Evolutionary conservation across 805 yeast genomes (phyloP).

Genomic region (Yarrowia hollandica): DNA sequence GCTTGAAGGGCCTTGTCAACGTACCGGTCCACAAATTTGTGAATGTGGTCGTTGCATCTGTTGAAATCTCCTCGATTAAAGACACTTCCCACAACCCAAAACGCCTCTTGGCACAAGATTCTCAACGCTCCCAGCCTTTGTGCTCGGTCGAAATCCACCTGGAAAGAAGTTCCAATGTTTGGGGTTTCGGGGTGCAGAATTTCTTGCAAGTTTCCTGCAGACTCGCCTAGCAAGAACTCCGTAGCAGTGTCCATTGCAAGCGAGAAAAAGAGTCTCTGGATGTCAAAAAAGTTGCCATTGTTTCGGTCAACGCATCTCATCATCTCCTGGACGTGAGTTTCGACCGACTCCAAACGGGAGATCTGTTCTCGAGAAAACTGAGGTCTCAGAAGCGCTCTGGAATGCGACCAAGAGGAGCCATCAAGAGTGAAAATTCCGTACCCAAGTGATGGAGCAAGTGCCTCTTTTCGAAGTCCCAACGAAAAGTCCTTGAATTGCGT

Average conservation of each 20-base stretch:
- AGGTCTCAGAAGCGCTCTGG: conserved; percentile 43
- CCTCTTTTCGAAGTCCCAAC: conserved; percentile 37
- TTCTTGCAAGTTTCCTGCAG: conserved; percentile 35
- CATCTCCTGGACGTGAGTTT: conserved; percentile 36
- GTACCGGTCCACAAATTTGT: conserved; percentile 35
- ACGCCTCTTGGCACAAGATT: conserved; percentile 32
- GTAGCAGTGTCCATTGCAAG: conserved; percentile 43
- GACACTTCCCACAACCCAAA: conserved; percentile 31
- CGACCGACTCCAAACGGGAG: conserved; percentile 36
- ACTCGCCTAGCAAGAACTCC: conserved; percentile 41
- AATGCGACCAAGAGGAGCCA: conserved; percentile 43
- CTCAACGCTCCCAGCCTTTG: conserved; percentile 33
- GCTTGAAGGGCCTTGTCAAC: conserved; percentile 46
- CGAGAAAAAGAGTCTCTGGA: conserved; percentile 38
- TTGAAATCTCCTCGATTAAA: conserved; percentile 41
- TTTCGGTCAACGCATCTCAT: conserved; percentile 2
- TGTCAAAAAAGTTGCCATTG: conserved; percentile 33
- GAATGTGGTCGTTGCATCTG: conserved; percentile 32
- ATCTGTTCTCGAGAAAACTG: conserved; percentile 42
- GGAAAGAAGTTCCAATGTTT: conserved; percentile 31
- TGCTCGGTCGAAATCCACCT: conserved; percentile 29
- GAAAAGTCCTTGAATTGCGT: conserved; percentile 40
- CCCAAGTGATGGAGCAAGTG: conserved; percentile 40
- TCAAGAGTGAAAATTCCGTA: conserved; percentile 43
- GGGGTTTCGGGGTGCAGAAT: conserved; percentile 32